These are phyloP conservation scores for Skeletonema marinoi DNA, from an alignment of 108 stramenopile species.

Conservation along the genomic window DNA sequence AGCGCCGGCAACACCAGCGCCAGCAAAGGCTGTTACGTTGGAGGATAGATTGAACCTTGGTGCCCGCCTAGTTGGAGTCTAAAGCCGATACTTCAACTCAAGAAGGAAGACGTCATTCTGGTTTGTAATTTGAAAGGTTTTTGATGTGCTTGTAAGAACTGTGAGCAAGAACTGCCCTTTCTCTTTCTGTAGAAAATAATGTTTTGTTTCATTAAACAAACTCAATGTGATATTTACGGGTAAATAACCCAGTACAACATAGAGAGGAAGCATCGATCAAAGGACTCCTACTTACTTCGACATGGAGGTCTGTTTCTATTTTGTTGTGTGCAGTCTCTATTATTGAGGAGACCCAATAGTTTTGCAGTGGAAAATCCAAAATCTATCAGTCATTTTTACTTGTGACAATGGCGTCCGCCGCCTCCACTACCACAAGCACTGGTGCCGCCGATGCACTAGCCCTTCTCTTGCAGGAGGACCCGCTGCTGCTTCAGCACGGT, in stretches of 20 bases:
- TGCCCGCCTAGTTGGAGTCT: constrained; percentile 21
- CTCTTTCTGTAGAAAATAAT: neutral
- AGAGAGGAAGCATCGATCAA: too few species aligned
- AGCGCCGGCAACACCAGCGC: constrained; percentile 3
- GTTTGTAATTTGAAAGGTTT: neutral
- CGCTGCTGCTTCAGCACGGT: constrained; percentile 57
- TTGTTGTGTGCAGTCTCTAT: too few species aligned
- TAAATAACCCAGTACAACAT: neutral
- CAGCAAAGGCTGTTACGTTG: constrained; percentile 12
- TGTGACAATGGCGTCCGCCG: neutral
- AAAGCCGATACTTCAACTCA: neutral
- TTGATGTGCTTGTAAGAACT: neutral
- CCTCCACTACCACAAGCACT: constrained; percentile 16
- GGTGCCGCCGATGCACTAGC: constrained; percentile 65
- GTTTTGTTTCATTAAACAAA: neutral
- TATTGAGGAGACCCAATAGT: too few species aligned
- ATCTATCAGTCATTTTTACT: neutral
- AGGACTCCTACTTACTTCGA: too few species aligned
- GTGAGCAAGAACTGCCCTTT: neutral
- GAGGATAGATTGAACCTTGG: constrained; percentile 57
- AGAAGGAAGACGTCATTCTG: neutral
- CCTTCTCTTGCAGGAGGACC: constrained; percentile 77
- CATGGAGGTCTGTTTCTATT: too few species aligned
- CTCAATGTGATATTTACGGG: neutral
- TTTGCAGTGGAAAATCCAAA: too few species aligned